A percentile compares a stretch with the other conserved stretches of the same genome.
phyloP scores from a whole-genome alignment of 2,329 filamentous ascomycete genomes.

The Penicillium freii region DNA sequence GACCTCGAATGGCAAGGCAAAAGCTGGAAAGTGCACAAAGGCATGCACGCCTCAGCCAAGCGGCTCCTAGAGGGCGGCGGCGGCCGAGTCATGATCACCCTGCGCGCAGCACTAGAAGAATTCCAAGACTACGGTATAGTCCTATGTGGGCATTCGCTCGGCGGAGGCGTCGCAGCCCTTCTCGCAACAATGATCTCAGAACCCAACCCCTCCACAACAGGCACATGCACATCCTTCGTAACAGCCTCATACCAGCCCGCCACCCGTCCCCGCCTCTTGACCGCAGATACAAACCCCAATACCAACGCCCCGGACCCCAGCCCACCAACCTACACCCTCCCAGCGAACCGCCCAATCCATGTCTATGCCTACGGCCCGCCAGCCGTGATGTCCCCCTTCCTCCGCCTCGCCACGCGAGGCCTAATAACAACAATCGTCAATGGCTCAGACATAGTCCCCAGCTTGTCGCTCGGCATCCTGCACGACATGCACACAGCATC shows the following conservation, averaged over 20 bases:
- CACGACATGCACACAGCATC: slow-evolving; percentile 73
- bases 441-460: slow-evolving; percentile 70
- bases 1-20: slow-evolving; percentile 58
- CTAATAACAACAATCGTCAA: slow-evolving; percentile 74
- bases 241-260: slow-evolving; percentile 50
- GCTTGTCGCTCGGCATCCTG: slow-evolving; percentile 68
- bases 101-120: slow-evolving; percentile 64
- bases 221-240: slow-evolving; percentile 60
- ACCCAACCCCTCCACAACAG: slow-evolving; percentile 50
- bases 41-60: slow-evolving; percentile 68
- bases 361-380: slow-evolving; percentile 78
- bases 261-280: slow-evolving; percentile 42
- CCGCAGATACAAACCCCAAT: slow-evolving; percentile 23
- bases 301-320: slow-evolving; percentile 6
- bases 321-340: slow-evolving; percentile 51
- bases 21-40: slow-evolving; percentile 69
- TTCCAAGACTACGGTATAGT: slow-evolving; percentile 69
- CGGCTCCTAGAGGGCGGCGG: slow-evolving; percentile 67
- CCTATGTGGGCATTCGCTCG: slow-evolving; percentile 67
- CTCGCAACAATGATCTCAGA: slow-evolving; percentile 70
- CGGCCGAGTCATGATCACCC: slow-evolving; percentile 63
- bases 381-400: slow-evolving; percentile 66
- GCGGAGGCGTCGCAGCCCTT: slow-evolving; percentile 67
- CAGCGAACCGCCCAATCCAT: slow-evolving; percentile 68
- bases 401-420: slow-evolving; percentile 68